Evolutionary conservation across 1,284 basidiomycete species (phyloP), one percentile per base, ranked within the genome.

Genomic region (Sphaerobolus stellatus): DNA sequence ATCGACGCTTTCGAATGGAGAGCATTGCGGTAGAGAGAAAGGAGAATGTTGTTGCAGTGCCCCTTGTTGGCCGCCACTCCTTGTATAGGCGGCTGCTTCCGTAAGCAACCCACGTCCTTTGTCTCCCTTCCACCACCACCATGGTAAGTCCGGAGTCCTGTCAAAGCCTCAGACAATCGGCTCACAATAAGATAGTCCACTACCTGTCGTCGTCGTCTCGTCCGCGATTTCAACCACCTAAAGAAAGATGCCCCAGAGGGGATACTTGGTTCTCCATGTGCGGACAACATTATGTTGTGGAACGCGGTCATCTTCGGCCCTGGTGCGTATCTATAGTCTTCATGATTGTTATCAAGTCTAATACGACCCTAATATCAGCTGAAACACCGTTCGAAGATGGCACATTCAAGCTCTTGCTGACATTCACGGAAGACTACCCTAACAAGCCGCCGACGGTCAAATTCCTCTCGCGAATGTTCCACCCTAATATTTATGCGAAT

Each of bases 251-350:
- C 96, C 4, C 96, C 96, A 1, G 89, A 92, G 56, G 96, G 96
- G 9, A 94, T 98, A 64, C 95, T 92, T 13, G 96, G 96, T 25
- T 94, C 93, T 62, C 96, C 96, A 65, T 95, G 93, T 69, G 88
- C 93, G 0, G 96, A 98, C 71, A 98, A 98, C 70, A 96, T 99
- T 71, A 96, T 98, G 92, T 80, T 98, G 11, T 99, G 96, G 96
- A 98, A 99, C 67, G 96, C 96, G 2, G 96, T 99, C 61, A 99
- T 99, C 63, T 98, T 99, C 68, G 96, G 96, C 1, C 96, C 96
- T 71, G 90, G 94, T 93, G 57, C 64, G 86, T 75, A 7, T 36
- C 27, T 29, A 29, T 5, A 36, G 25, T 6, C 4, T 24, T 36
- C 11, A 49, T 53, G 58, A 40, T 48, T 22, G 45, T 33, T 24